phyloP scores from a whole-genome alignment of 2,329 filamentous ascomycete species.

The Fusarium praegraminearum region DNA sequence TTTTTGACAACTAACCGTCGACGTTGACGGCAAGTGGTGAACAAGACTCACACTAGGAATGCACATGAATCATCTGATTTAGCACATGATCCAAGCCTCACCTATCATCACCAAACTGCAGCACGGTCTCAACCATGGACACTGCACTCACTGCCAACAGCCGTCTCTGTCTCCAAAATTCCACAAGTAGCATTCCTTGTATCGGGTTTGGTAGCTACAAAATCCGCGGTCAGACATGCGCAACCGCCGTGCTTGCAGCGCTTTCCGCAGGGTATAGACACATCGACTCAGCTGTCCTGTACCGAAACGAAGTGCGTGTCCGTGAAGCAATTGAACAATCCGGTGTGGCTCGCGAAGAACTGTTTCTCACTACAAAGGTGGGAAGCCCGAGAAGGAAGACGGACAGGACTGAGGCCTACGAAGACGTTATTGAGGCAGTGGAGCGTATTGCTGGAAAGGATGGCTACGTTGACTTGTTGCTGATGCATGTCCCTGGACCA shows the following conservation, averaged over 20 bases:
- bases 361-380: slow-evolving; percentile 81
- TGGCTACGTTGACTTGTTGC: slow-evolving; percentile 77
- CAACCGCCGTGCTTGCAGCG: slow-evolving; percentile 68
- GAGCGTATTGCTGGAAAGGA: slow-evolving; percentile 67
- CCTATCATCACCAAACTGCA: neutral
- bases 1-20: neutral
- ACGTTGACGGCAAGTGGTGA: neutral
- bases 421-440: slow-evolving; percentile 70
- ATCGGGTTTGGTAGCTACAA: slow-evolving; percentile 80
- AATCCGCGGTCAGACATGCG: slow-evolving; percentile 65
- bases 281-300: slow-evolving; percentile 72
- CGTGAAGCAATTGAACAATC: slow-evolving; percentile 71
- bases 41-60: neutral
- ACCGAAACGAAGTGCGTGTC: slow-evolving; percentile 76
- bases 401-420: slow-evolving; percentile 65
- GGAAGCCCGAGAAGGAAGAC: slow-evolving; percentile 56
- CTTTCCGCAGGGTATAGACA: slow-evolving; percentile 70
- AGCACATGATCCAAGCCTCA: neutral
- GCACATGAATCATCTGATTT: neutral
- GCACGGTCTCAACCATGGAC: slow-evolving; percentile 3
- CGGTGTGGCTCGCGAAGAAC: slow-evolving; percentile 65
- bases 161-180: slow-evolving; percentile 42
- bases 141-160: slow-evolving; percentile 27
- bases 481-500: slow-evolving; percentile 74
- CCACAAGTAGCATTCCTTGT: slow-evolving; percentile 63